phyloP scores from a whole-genome alignment of 106 monocot species.

The Vanilla planifolia region DNA sequence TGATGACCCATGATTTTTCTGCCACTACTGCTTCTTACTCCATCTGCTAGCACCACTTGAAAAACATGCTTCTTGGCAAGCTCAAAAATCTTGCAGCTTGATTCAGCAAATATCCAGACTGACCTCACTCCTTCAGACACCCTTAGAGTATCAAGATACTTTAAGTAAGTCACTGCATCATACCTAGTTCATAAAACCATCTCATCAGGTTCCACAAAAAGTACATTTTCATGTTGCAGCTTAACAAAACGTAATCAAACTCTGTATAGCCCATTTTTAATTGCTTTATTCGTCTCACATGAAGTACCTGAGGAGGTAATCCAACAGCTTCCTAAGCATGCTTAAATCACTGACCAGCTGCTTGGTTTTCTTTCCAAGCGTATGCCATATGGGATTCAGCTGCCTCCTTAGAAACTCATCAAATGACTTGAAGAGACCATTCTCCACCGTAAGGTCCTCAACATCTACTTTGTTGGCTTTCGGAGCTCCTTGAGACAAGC shows the following conservation, averaged over 20 bases:
- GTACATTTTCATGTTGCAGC: no score
- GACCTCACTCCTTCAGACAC: slow-evolving; percentile 89
- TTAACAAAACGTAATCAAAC: no score
- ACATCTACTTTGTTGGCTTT: slow-evolving; percentile 94
- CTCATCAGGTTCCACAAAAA: background rate
- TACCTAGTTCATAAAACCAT: slow-evolving; percentile 36
- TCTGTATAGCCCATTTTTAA: no score
- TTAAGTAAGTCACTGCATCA: slow-evolving; percentile 96
- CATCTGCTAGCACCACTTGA: slow-evolving; percentile 61
- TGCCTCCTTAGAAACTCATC: slow-evolving; percentile 93
- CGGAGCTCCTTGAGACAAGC: slow-evolving; percentile 91
- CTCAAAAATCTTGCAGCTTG: slow-evolving; percentile 97
- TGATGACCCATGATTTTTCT: slow-evolving; percentile 37
- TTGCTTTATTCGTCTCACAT: no score
- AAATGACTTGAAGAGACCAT: slow-evolving; percentile 95
- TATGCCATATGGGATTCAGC: slow-evolving; percentile 98
- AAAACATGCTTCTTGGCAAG: slow-evolving; percentile 84
- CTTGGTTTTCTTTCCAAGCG: slow-evolving; percentile 87
- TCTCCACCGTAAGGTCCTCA: slow-evolving; percentile 91
- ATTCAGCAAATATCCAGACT: slow-evolving; percentile 92
- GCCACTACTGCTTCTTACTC: slow-evolving; percentile 23
- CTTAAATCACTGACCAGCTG: slow-evolving; percentile 89
- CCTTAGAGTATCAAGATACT: slow-evolving; percentile 88
- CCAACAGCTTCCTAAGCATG: slow-evolving; percentile 79
- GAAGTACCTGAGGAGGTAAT: slow-evolving; percentile 97